Percentiles rank a stretch among this genome's conserved stretches.
Conservation (phyloP, 352 stramenopile species). For the Pythium rishiriense region DNA sequence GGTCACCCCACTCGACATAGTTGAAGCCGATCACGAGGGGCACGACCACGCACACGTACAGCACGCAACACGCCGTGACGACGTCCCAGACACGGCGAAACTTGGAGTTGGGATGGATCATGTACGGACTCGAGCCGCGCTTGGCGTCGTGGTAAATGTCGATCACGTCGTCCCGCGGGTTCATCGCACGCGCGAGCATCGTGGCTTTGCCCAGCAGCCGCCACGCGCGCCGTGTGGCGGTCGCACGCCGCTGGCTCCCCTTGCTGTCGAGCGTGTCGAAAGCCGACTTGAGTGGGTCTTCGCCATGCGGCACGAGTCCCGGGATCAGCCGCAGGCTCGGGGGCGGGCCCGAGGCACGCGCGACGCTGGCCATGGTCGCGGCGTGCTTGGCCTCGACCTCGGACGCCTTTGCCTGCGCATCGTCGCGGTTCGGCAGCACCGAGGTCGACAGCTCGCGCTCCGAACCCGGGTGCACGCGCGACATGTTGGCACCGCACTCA, state of each 20-base stretch:
- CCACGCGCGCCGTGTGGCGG: conserved; percentile 23
- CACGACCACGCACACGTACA: conserved; percentile 77
- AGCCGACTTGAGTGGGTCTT: conserved; percentile 6
- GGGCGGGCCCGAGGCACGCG: not conserved
- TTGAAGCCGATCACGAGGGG: conserved; percentile 69
- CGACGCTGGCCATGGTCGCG: conserved; percentile 16
- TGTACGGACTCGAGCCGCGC: conserved; percentile 51
- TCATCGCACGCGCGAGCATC: conserved; percentile 31
- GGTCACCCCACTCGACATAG: conserved; percentile 60
- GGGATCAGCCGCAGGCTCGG: conserved; percentile 13
- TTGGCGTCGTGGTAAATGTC: conserved; percentile 82
- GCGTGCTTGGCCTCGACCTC: conserved; percentile 21
- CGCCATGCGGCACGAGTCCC: conserved; percentile 4
- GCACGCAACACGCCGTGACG: conserved; percentile 59
- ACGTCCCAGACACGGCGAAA: conserved; percentile 72
- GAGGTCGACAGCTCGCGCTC: conserved; percentile 1
- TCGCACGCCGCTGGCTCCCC: conserved; percentile 1
- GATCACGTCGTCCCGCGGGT: conserved; percentile 48
- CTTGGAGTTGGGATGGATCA: conserved; percentile 84
- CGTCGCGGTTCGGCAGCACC: conserved; percentile 7
- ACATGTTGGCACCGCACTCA: conserved; percentile 1
- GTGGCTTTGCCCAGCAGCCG: conserved; percentile 30
- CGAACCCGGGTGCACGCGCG: conserved; percentile 16
- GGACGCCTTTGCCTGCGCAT: conserved; percentile 13
- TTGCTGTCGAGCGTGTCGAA: conserved; percentile 23